Conservation (phyloP, 2,329 filamentous ascomycete species). For the Cladosporium sp. region DNA sequence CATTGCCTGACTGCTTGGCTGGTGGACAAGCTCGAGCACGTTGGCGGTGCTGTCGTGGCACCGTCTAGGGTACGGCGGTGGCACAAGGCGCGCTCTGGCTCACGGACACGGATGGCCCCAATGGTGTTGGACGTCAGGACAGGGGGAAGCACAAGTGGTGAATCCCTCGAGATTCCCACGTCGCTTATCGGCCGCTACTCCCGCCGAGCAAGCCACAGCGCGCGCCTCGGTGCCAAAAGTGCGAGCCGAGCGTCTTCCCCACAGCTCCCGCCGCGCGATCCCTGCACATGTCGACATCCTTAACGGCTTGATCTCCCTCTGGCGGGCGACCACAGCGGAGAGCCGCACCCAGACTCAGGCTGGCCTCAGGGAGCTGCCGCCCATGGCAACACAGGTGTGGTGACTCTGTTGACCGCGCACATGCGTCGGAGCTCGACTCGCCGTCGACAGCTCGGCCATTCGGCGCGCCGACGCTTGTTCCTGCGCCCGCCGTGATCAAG, state of each 20-base stretch:
- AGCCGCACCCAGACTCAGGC: not conserved
- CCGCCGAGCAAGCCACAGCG: not conserved
- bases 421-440: not conserved
- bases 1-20: too few species aligned
- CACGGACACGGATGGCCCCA: too few species aligned
- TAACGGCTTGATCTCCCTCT: not conserved
- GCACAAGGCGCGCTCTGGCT: too few species aligned
- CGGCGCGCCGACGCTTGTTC: constrained; percentile 1
- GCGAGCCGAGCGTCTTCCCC: not conserved
- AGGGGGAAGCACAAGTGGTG: too few species aligned
- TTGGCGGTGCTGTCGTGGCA: too few species aligned
- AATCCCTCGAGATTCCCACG: too few species aligned
- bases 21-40: too few species aligned
- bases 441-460: constrained; percentile 3
- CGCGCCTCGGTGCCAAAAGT: constrained; percentile 2
- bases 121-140: too few species aligned
- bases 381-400: not conserved
- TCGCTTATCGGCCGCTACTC: too few species aligned
- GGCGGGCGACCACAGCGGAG: constrained; percentile 2
- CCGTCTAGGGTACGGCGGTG: too few species aligned
- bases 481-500: not conserved
- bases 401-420: not conserved
- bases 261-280: not conserved
- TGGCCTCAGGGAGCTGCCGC: not conserved
- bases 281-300: constrained; percentile 9